Conservation (phyloP, 2,329 filamentous ascomycete species). For the Bimuria novae-zelandiae region DNA sequence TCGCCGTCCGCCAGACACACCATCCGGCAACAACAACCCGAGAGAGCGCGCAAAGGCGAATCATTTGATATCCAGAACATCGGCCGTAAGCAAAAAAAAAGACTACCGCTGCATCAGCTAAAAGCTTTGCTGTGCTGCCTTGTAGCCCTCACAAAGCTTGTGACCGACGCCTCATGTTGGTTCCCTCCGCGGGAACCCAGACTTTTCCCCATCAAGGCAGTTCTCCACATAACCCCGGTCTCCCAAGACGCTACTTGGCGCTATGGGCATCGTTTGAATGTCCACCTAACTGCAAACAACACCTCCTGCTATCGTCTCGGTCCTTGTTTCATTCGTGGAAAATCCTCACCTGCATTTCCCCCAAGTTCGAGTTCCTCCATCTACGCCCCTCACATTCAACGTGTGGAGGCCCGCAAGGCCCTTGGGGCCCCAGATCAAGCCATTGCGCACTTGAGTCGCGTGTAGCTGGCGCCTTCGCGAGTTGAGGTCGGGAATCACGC, state of each 20-base stretch:
- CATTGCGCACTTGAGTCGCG: slow-evolving; percentile 9
- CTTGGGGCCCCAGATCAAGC: slow-evolving; percentile 33
- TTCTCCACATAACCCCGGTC: background rate
- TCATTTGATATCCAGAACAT: background rate
- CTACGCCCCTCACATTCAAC: slow-evolving; percentile 16
- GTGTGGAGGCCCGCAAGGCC: slow-evolving; percentile 11
- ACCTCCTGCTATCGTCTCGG: background rate
- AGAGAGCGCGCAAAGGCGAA: background rate
- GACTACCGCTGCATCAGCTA: slow-evolving; percentile 19
- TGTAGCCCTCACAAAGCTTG: slow-evolving; percentile 27
- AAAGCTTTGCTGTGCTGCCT: slow-evolving; percentile 27
- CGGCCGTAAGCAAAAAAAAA: background rate
- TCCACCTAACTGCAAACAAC: slow-evolving; percentile 8
- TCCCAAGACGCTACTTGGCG: background rate
- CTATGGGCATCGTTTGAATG: too few relatives aligned
- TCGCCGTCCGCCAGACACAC: background rate
- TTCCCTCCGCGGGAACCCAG: slow-evolving; percentile 14
- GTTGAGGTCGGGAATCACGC: slow-evolving; percentile 5
- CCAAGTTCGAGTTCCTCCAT: slow-evolving; percentile 8
- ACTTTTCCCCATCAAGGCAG: slow-evolving; percentile 3
- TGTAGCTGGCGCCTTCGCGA: background rate
- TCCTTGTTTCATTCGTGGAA: slow-evolving; percentile 35
- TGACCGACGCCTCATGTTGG: slow-evolving; percentile 16
- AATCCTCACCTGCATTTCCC: slow-evolving; percentile 17
- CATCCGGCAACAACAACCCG: background rate